Base-by-base conservation (phyloP, 345 rosid genomes). In the Hibiscus syriacus region DNA sequence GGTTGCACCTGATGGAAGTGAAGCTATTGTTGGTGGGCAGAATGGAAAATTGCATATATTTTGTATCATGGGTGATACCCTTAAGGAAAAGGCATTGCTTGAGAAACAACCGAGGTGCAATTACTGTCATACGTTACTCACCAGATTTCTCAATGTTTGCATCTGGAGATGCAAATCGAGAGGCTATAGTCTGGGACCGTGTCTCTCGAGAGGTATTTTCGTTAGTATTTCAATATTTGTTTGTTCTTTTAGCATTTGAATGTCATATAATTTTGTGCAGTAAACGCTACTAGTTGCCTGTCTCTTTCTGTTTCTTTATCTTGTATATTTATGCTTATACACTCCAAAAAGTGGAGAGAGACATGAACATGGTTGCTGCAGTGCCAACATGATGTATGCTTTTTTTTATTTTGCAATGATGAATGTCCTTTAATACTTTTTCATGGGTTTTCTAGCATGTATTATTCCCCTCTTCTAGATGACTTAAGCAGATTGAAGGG, bases 101-200 rank as follows among this genome's bases (percentile, higher is more conserved):
- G 96, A 89, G 85, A 93, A 79, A 64, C 98, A n/a, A 90, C 76
- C 90, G 92, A 27, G 98, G 92, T 62, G 91, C 98, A 72, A 74
- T 93, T 78, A 85, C 83, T 53, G 92, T 84, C 72, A 86, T 93
- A 72, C 80, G 74, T 19, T 90, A 93, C 79, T 93, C 98, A 38
- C 97, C 97, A 2, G 96, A 93, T 79, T 61, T 82, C 27, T 85
- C 98, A 66, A 86, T 93, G 98, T 86, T 93, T 82, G 97, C 96
- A 60, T 86, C 98, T 52, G 95, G 82, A 63, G 98, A 93, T 84
- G 68, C 80, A 66, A 90, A 87, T 73, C 83, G 97, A 84, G 98
- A 93, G 82, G 92, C 98, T 64, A 64, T 87, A 3, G 90, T 90
- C 36, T 90, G 98, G 98, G 96, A 90, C 69, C 81, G 88, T 68